Base-by-base conservation (phyloP, 495 filamentous ascomycete species). In the Penicillium herquei region DNA sequence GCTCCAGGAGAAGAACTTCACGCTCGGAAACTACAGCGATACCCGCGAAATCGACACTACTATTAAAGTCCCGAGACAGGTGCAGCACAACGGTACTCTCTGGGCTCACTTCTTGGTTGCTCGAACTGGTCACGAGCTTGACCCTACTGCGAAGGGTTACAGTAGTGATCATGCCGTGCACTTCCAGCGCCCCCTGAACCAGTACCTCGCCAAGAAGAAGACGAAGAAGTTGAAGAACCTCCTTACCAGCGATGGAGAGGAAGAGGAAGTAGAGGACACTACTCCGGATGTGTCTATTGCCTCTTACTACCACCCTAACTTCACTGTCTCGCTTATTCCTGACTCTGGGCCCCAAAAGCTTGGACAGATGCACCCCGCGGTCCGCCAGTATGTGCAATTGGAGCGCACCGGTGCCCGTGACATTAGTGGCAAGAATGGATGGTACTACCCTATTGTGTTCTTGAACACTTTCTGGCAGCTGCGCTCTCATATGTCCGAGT, bases 391-490 rank as follows among this genome's bases (percentile, higher is more conserved):
- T 65, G 70, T 96, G 2, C 82, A 84, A 32, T 80, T 96, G 43
- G 94, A 98, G 65, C 71, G 70, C 3, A 90, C 68, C 57, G 88
- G 79, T 68, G 89, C 80, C 55, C 75, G 94, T 33, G 94, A 98
- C 71, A 79, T 74, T 6, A 84, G 84, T 6, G 94, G 94, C 7
- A 82, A 91, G 69, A 92, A 97, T 73, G 88, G 88, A 41, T 98
- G 94, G 94, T 98, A 97, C 72, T 98, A 94, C 67, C 94, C 94
- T 5, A 85, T 96, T 51, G 70, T 96, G 31, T 98, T 86, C 66
- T 70, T 92, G 70, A 98, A 98, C 71, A 94, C 91, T 6, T 98
- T 98, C 76, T 98, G 94, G 94, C 91, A 97, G 71, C 78, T 98
- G 59, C 88, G 81, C 66, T 82, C 81, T 54, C 92, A 98, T 56